Evolutionary conservation across 2,329 filamentous ascomycete genomes (phyloP).

Genomic region (Daldinia sp.): DNA sequence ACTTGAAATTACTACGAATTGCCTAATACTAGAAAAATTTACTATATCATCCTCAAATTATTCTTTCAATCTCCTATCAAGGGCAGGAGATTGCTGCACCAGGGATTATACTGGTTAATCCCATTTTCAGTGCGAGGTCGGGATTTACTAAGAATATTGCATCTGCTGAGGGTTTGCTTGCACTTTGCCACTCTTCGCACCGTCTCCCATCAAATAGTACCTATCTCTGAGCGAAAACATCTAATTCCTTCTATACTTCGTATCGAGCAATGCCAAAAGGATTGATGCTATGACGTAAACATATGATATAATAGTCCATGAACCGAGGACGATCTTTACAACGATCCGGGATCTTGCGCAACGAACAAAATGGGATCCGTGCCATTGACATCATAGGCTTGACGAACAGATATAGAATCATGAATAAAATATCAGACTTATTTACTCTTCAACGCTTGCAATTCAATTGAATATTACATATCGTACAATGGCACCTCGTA

Average conservation of each 20-base stretch:
- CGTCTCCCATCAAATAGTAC: too few species aligned
- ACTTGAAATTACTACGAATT: too few species aligned
- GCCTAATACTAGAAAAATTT: too few species aligned
- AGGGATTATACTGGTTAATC: too few species aligned
- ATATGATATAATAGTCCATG: not conserved
- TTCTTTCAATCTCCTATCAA: too few species aligned
- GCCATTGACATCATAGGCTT: not conserved
- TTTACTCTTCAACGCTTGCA: not conserved
- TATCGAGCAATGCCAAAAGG: not conserved
- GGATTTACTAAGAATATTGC: too few species aligned
- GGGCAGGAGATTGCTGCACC: too few species aligned
- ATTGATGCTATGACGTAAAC: not conserved
- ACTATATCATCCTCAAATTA: too few species aligned
- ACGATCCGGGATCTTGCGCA: not conserved
- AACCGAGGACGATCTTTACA: not conserved
- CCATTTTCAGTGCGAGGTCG: too few species aligned
- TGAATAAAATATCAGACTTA: not conserved
- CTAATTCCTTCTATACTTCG: not conserved
- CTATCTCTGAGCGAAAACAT: not conserved
- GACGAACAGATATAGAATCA: not conserved
- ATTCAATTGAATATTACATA: not conserved
- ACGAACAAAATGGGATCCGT: not conserved
- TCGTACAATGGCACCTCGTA: conserved; percentile 15
- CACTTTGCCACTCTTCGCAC: too few species aligned
- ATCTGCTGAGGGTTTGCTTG: too few species aligned